Percentiles rank a stretch among this genome's conserved stretches.
Conservation (phyloP, 495 filamentous ascomycete species). For the Penicillium robsamsonii region DNA sequence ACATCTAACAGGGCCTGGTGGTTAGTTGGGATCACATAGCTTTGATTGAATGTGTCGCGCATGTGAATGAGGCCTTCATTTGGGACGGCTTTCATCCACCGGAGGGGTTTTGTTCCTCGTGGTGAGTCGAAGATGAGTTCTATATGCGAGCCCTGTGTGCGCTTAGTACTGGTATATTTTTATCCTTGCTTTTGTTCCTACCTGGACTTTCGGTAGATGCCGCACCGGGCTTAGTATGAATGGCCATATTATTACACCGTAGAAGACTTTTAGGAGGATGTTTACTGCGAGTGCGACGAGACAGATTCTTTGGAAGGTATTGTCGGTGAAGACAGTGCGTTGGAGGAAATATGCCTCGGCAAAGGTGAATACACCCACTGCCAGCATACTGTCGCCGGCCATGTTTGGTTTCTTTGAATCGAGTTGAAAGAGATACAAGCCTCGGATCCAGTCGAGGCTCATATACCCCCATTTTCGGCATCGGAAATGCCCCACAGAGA, state of each 20-base stretch:
- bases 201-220: constrained; percentile 58
- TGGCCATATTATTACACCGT: constrained; percentile 63
- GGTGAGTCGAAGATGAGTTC: constrained; percentile 53
- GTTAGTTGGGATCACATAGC: constrained; percentile 40
- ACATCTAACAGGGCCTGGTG: constrained; percentile 52
- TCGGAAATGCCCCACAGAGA: constrained; percentile 4
- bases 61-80: constrained; percentile 88
- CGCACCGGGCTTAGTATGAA: constrained; percentile 68
- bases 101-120: constrained; percentile 57
- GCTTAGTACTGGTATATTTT: background rate
- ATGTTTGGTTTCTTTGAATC: background rate
- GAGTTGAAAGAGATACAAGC: background rate
- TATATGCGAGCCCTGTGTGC: constrained; percentile 51
- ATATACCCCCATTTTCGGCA: background rate
- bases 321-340: constrained; percentile 27
- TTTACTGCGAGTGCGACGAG: constrained; percentile 28
- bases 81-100: constrained; percentile 73
- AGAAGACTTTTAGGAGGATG: constrained; percentile 36
- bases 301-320: constrained; percentile 24
- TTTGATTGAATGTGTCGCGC: constrained; percentile 40
- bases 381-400: constrained; percentile 14
- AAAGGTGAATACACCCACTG: constrained; percentile 24
- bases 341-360: constrained; percentile 34
- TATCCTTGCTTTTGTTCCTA: constrained; percentile 17
- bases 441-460: background rate